Evolutionary conservation across 225 moss, liverwort and hornwort genomes (phyloP).

Genomic region (Bryoerythrophyllum caledonicum): DNA sequence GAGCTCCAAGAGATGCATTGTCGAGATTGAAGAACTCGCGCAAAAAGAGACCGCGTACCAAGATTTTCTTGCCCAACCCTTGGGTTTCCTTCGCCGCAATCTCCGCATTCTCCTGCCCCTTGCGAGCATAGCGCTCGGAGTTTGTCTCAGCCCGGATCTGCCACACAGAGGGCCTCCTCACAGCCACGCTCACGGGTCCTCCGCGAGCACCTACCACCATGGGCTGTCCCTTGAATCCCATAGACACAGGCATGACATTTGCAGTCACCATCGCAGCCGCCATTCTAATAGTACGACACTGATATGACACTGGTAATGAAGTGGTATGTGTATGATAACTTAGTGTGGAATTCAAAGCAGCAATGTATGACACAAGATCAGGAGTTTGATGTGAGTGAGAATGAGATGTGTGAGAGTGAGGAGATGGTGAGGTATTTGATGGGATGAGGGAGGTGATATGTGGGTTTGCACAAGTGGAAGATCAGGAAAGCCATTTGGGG

Average conservation of each 20-base stretch:
- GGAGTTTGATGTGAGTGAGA: background rate
- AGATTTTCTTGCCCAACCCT: background rate
- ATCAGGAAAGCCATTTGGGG: background rate
- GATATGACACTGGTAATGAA: no score
- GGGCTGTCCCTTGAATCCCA: slow-evolving; percentile 8
- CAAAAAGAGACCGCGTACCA: no score
- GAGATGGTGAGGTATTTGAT: background rate
- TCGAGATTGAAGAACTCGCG: no score
- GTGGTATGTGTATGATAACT: no score
- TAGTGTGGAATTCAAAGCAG: no score
- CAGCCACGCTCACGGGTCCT: background rate
- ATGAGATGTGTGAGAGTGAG: background rate
- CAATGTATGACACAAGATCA: no score
- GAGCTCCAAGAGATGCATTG: no score
- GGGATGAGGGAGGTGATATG: background rate
- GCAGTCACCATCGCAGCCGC: background rate
- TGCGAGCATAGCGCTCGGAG: slow-evolving; percentile 8
- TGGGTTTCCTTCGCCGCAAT: background rate
- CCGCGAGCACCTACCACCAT: background rate
- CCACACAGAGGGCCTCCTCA: background rate
- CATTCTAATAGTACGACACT: background rate
- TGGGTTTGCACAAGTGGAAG: background rate
- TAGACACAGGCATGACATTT: background rate
- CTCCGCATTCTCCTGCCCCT: slow-evolving; percentile 11
- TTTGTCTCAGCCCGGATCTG: slow-evolving; percentile 7